Evolutionary conservation across 176 grass and related monocot species (phyloP), one percentile per base, ranked within the genome.

Genomic region (Alloteropsis semialata): DNA sequence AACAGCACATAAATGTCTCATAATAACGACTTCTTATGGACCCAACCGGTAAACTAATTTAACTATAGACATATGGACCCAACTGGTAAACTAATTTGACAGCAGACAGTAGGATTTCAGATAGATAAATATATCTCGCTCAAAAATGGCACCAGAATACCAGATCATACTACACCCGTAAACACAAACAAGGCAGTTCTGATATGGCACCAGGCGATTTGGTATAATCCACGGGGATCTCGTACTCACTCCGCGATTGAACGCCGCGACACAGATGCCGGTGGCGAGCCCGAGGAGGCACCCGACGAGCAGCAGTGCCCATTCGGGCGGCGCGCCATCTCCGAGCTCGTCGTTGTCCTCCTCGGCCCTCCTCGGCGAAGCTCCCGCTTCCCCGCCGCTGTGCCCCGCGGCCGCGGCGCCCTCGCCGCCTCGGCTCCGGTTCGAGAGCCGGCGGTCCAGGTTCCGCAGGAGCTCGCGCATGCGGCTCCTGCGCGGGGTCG

Each of bases 221-320:
- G 15, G 15, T 48, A 48, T n/a, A n/a, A n/a, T n/a, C 17, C 37
- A 17, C 15, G 21, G 32, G 66, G 49, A 79, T 79, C 67, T 74
- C 74, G 48, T 39, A 88, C 96, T 87, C 72, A 99, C 96, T 83
- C 96, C 96, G 21, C 89, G 96, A 74, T 99, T 99, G 61, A 99
- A 99, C 9, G 85, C 89, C 16, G 96, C 96, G 76, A 99, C 93
- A 70, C 83, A 99, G 51, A 99, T 88, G 44, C 91, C 96, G 17
- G 96, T 96, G 38, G 93, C 91, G 34, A 99, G 91, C 19, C 96
- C 93, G 46, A 99, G 96, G 61, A 99, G 88, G 91, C 96, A 99
- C 34, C 96, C 93, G 12, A 99, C 92, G 24, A 99, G 93, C 79
- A 99, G 85, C 48, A 99, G 55, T 39, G 93, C 96, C 96, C 96